phyloP scores from a whole-genome alignment of 495 filamentous ascomycete species.

The Podospora bellae-mahoneyi region DNA sequence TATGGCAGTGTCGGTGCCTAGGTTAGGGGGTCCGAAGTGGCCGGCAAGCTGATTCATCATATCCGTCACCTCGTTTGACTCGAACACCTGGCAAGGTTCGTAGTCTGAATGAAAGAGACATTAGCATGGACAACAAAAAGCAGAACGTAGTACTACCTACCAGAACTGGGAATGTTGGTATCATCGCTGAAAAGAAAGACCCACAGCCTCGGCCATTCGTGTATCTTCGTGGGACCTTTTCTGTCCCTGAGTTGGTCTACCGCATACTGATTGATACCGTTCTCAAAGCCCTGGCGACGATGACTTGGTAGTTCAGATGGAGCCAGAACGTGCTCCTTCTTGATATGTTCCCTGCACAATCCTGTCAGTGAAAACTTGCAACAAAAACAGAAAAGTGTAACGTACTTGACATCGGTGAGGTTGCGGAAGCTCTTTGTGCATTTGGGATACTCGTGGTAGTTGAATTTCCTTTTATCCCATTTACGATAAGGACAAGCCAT shows the following conservation, averaged over 20 bases:
- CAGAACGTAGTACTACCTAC: neutral
- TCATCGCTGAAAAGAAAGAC: neutral
- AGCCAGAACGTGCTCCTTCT: neutral
- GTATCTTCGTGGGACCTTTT: neutral
- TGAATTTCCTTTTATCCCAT: neutral
- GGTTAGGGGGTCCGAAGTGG: too few species aligned
- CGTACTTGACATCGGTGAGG: neutral
- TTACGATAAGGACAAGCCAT: neutral
- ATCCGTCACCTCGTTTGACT: neutral
- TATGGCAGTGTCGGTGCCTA: neutral
- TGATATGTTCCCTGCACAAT: neutral
- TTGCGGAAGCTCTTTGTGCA: neutral
- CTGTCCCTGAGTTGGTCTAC: neutral
- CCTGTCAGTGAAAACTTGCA: neutral
- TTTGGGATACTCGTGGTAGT: neutral
- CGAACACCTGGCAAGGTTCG: neutral
- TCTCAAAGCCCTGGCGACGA: neutral
- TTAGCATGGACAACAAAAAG: neutral
- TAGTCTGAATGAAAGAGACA: neutral
- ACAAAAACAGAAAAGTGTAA: neutral
- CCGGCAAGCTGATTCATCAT: neutral
- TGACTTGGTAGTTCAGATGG: neutral
- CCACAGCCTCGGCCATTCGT: neutral
- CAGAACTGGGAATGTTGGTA: neutral
- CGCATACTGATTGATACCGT: neutral